Evolutionary conservation across 257 asterid species (phyloP).

Genomic region (Fraxinus pennsylvanica): DNA sequence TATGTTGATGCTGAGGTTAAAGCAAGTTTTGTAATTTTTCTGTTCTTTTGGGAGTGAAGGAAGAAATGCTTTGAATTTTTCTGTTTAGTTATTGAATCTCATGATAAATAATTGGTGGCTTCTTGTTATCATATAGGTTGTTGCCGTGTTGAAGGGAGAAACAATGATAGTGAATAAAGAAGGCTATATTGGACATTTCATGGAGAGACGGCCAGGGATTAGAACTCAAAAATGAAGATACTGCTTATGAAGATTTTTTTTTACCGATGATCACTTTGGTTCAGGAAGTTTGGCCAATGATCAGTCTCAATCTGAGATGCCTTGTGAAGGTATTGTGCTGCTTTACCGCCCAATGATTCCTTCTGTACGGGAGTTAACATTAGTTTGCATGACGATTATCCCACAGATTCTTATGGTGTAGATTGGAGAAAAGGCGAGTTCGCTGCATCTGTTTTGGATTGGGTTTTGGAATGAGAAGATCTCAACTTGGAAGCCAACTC

Average conservation of each 20-base stretch:
- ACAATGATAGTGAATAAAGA: conserved; percentile 43
- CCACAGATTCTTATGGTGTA: conserved; percentile 45
- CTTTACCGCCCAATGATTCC: conserved; percentile 56
- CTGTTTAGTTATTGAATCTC: too few species aligned
- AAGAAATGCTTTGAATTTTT: too few species aligned
- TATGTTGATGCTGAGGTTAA: too few species aligned
- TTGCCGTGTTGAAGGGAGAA: conserved; percentile 7
- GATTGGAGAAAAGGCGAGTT: conserved; percentile 31
- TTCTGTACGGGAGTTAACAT: conserved; percentile 11
- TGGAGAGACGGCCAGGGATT: conserved; percentile 24
- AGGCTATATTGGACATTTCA: conserved; percentile 31
- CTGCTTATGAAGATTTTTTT: too few species aligned
- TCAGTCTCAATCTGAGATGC: too few species aligned
- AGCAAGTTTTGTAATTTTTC: too few species aligned
- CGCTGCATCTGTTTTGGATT: conserved; percentile 39
- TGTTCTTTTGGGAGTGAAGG: too few species aligned
- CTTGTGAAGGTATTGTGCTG: conserved; percentile 46
- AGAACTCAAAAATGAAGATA: too few species aligned
- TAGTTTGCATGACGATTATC: conserved; percentile 36
- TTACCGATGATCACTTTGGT: too few species aligned
- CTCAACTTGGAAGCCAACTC: too few species aligned
- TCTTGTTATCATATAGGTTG: background rate
- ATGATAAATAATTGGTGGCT: background rate
- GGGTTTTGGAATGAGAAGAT: conserved; percentile 30
- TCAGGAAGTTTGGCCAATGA: too few species aligned